Evolutionary conservation across 495 filamentous ascomycete genomes (phyloP).

Genomic region (Aspergillus biplanus): DNA sequence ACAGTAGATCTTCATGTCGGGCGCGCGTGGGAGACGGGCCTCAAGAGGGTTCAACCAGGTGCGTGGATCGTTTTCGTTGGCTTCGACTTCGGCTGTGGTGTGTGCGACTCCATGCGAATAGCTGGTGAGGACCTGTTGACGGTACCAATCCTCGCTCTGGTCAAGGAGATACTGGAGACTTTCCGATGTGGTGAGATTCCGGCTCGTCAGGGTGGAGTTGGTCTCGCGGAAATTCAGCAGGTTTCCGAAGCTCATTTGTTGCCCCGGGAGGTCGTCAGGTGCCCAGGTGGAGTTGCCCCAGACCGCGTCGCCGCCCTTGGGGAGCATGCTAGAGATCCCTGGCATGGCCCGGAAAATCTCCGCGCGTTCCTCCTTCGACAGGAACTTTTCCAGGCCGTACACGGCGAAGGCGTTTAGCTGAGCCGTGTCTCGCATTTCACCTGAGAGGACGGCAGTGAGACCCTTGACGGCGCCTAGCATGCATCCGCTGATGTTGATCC

Average conservation of each 20-base stretch:
- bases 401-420: slow-evolving; percentile 98
- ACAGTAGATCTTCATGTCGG: slow-evolving; percentile 93
- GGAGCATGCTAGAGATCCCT: slow-evolving; percentile 93
- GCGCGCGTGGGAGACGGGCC: slow-evolving; percentile 83
- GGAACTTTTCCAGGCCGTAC: slow-evolving; percentile 94
- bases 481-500: slow-evolving; percentile 97
- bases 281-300: slow-evolving; percentile 93
- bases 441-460: slow-evolving; percentile 85
- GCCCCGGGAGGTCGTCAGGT: slow-evolving; percentile 80
- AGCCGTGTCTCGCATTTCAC: slow-evolving; percentile 97
- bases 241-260: slow-evolving; percentile 72
- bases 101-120: slow-evolving; percentile 92
- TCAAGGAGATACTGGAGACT: slow-evolving; percentile 77
- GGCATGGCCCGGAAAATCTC: slow-evolving; percentile 98
- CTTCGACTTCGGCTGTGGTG: slow-evolving; percentile 78
- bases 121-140: slow-evolving; percentile 64
- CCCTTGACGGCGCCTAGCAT: slow-evolving; percentile 97
- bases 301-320: slow-evolving; percentile 90
- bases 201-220: slow-evolving; percentile 62
- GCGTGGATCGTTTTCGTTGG: slow-evolving; percentile 75
- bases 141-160: slow-evolving; percentile 84
- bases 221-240: slow-evolving; percentile 83
- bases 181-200: slow-evolving; percentile 79
- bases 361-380: slow-evolving; percentile 83
- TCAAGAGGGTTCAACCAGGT: slow-evolving; percentile 98